Base-by-base conservation (phyloP, 2,329 filamentous ascomycete genomes). In the Apiospora aurea region DNA sequence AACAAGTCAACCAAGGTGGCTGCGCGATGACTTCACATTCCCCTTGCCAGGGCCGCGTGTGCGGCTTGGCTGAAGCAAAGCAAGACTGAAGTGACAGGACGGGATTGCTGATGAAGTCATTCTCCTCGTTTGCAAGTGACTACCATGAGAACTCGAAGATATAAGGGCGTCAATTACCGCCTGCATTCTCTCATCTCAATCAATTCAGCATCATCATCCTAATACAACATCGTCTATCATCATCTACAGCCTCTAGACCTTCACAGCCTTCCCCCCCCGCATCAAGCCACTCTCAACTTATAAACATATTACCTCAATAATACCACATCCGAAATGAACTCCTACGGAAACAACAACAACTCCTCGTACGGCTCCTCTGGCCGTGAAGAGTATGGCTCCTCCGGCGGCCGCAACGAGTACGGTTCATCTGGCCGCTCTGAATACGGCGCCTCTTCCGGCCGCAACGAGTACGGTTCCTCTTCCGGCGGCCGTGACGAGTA, bases 321-420 rank as follows among this genome's bases (percentile, higher is more conserved):
- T 13, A n/a, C 34, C 10, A 64, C 11, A 64, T n/a, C 41, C 57
- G 49, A 49, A 4, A 69, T 69, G 67, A 38, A 49, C 67, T 38
- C 16, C 26, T 47, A 69, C 67, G 24, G n/a, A 5, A 70, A 67
- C 69, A 61, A 70, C 53, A 70, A 66, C 70, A 67, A 16, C 57
- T 67, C 57, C 44, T 71, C 57, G 0, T 67, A 68, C 44, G 70
- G 70, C 43, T 49, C 38, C 10, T 71, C 70, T 7, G 61, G 61
- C 61, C 57, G 61, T 29, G 66, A 67, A 26, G 69, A 46, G n/a
- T 44, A 53, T 21, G 70, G 46, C 57, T 71, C 70, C 41, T 67
- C 41, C 21, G 38, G 57, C 44, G 38, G 57, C 61, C 53, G 53
- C 8, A 7, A 61, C 6, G 29, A 70, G 18, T 61, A 61, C 18